Conservation (phyloP, 306 rosid genomes). For the Vigna reflexopilosa region DNA sequence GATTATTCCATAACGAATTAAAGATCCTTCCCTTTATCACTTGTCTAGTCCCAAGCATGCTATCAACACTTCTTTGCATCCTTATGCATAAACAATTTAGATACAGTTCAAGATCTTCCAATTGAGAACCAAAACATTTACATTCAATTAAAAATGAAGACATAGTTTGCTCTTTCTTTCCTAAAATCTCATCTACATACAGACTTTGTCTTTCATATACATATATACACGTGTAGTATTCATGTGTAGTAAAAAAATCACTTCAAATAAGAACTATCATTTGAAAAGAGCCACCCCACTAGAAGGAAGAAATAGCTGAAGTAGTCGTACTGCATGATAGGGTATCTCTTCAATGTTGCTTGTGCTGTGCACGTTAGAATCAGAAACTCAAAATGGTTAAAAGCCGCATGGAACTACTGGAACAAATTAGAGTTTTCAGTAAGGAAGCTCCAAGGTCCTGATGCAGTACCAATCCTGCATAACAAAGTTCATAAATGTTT, state of each 20-base stretch:
- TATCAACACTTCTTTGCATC: neutral
- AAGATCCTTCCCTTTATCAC: neutral
- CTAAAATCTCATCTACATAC: neutral
- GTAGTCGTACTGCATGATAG: neutral
- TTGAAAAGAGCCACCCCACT: neutral
- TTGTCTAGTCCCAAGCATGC: neutral
- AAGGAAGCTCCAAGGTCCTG: constrained; percentile 88
- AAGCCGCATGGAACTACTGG: neutral
- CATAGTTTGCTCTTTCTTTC: neutral
- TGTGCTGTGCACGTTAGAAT: neutral
- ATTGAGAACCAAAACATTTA: neutral
- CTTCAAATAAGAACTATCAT: neutral
- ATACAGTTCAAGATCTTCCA: neutral
- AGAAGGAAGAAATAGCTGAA: neutral
- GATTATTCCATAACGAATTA: neutral
- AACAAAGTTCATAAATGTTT: constrained; percentile 10
- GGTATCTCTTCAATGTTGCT: neutral
- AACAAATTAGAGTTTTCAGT: constrained; percentile 15
- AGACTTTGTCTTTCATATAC: neutral
- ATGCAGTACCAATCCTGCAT: constrained; percentile 79
- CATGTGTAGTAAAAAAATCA: neutral
- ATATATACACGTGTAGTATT: neutral
- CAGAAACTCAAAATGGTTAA: neutral
- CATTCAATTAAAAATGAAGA: neutral
- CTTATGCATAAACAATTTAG: neutral